Evolutionary conservation across 1,284 basidiomycete species (phyloP).

Genomic region (Xerocomus cyaneibrunnescens): DNA sequence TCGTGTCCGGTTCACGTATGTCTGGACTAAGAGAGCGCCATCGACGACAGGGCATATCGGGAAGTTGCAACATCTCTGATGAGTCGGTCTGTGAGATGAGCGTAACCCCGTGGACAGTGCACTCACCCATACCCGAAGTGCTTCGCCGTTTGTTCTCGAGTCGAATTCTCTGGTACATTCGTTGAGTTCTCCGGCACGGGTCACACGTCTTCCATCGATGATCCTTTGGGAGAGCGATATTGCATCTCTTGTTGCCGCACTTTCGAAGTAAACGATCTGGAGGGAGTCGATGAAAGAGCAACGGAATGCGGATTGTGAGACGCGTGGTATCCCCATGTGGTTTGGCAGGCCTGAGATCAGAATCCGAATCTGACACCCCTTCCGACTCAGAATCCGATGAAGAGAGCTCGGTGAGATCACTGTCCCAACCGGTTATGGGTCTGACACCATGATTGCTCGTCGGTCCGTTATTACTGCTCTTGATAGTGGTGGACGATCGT

Average conservation of each 20-base stretch:
- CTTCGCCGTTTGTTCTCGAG: slow-evolving; percentile 7
- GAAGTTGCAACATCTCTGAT: slow-evolving; percentile 3
- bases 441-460: not conserved
- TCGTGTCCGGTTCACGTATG: not conserved
- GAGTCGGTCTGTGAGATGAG: not conserved
- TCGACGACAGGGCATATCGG: not conserved
- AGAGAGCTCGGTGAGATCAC: slow-evolving; percentile 30
- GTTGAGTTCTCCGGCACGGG: slow-evolving; percentile 34
- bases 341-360: not conserved
- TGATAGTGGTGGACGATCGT: not conserved
- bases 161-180: slow-evolving; percentile 28
- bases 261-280: slow-evolving; percentile 7
- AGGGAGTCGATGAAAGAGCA: slow-evolving; percentile 19
- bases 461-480: not conserved
- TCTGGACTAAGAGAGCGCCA: slow-evolving; percentile 14
- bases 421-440: slow-evolving; percentile 30
- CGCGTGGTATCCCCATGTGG: not conserved
- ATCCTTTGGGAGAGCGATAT: slow-evolving; percentile 23
- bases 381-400: slow-evolving; percentile 17
- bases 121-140: slow-evolving; percentile 12
- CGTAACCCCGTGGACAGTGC: no score
- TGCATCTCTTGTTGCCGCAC: slow-evolving; percentile 29
- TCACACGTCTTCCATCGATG: slow-evolving; percentile 40
- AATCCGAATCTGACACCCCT: not conserved
- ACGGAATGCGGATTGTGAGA: slow-evolving; percentile 26